Evolutionary conservation across 768 basidiomycete genomes (phyloP), one percentile per base, ranked within the genome.

Genomic region (Pleurotus giganteus): DNA sequence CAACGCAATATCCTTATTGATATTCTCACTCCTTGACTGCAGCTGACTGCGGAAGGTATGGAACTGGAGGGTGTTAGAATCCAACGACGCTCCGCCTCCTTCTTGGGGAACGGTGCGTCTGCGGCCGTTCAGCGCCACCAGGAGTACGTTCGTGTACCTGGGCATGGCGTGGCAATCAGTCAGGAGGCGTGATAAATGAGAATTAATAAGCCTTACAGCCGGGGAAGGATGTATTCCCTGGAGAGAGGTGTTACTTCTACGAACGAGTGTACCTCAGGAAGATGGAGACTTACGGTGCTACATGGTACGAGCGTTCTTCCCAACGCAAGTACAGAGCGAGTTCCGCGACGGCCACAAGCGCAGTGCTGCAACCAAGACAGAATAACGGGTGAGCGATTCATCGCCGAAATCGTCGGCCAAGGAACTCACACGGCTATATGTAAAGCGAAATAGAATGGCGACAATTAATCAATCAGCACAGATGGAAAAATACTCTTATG

Each of bases 31-130:
- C 24, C 44, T 7, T 9, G 44, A 45, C 24, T 45, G 44, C 19
- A 45, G 44, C 26, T 45, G 44, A 28, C 44, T 45, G 44, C 44
- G 44, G 44, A 45, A 45, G 26, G 44, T 45, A 27, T 45, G 44
- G 44, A 45, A 45, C 27, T 45, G 44, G 23, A 45, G 44, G 12
- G 44, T 45, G 26, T 45, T 45, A 4, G 44, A 45, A 26, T 45
- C 44, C 24, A 45, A 27, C 9, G 44, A 45, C 7, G 44, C 44
- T 45, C n/a, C n/a, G n/a, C n/a, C n/a, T n/a, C 44, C 44, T 45
- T 45, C 44, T 17, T 7, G 44, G 44, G 44, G 44, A 1, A 23
- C 21, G 12, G 19, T 26, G 19, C 44, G 44, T 28, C 44, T 45
- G 26, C 44, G 44, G 23, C 44, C 44, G 17, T 45, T 45, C 44